These are phyloP conservation scores for Eucalyptus regnans DNA, from an alignment of 345 rosid species.

Conservation along the genomic window DNA sequence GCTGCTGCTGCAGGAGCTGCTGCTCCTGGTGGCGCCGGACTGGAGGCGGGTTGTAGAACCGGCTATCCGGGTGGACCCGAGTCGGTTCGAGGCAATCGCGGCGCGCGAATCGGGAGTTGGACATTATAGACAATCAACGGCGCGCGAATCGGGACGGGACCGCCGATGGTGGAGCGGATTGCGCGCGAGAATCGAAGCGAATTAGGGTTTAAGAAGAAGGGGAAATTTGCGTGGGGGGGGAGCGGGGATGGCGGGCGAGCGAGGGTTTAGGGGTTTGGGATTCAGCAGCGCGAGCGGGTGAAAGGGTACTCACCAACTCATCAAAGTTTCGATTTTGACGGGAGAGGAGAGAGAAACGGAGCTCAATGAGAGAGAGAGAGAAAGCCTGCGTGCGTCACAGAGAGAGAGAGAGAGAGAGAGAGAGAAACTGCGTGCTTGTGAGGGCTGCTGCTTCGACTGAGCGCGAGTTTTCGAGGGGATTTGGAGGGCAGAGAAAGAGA, in stretches of 20 bases:
- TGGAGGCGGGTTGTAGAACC: constrained; percentile 30
- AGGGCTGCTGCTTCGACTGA: neutral
- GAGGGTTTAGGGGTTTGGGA: neutral
- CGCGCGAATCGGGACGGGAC: neutral
- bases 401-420: neutral
- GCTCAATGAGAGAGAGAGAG: neutral
- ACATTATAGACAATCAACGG: neutral
- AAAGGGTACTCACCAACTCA: neutral
- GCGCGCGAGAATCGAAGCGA: neutral
- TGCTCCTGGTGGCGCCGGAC: constrained; percentile 21
- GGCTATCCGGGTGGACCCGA: constrained; percentile 16
- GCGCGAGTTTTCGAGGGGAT: neutral
- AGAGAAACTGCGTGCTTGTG: neutral
- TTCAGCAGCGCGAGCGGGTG: neutral
- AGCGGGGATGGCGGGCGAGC: neutral
- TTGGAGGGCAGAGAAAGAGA: neutral
- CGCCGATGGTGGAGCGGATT: neutral
- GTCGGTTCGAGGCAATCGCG: neutral
- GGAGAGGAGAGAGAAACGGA: neutral
- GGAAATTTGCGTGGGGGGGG: neutral
- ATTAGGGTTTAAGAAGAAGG: neutral
- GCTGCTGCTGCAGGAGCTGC: neutral
- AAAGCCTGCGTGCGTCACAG: neutral
- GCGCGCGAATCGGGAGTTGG: constrained; percentile 20
- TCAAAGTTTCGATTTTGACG: neutral